phyloP scores from a whole-genome alignment of 2,329 filamentous ascomycete species.

The Alternaria gansuensis region DNA sequence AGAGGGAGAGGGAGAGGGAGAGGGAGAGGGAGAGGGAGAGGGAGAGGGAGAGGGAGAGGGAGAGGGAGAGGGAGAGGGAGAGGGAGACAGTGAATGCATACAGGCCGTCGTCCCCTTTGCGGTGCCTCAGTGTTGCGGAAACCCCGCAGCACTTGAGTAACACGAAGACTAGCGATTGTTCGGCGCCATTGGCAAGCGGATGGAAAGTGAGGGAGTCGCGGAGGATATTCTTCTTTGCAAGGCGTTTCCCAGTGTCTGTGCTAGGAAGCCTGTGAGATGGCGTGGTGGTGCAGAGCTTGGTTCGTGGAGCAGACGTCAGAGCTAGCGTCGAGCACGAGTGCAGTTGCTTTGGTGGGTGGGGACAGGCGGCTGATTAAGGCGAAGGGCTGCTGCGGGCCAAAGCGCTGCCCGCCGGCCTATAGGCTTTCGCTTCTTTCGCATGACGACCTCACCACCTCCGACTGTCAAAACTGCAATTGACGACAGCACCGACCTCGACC shows the following conservation, averaged over 20 bases:
- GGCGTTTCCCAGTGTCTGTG: conserved; percentile 9
- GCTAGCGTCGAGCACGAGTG: conserved; percentile 23
- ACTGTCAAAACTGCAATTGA: conserved; percentile 40
- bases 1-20: too few relatives aligned
- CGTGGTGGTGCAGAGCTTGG: conserved; percentile 20
- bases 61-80: too few relatives aligned
- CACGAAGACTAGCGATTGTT: conserved; percentile 54
- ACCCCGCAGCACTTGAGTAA: conserved; percentile 56
- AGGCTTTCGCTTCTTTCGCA: conserved; percentile 32
- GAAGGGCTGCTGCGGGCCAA: conserved; percentile 19
- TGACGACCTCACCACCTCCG: conserved; percentile 30
- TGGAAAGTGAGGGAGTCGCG: conserved; percentile 8
- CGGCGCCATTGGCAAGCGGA: conserved; percentile 53
- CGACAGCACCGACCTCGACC: conserved; percentile 37
- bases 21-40: too few relatives aligned
- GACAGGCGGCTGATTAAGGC: conserved; percentile 23
- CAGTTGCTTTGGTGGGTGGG: conserved; percentile 24
- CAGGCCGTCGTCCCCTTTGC: conserved; percentile 52
- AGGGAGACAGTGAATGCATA: conserved; percentile 30
- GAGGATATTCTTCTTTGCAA: not conserved
- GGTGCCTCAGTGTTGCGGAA: conserved; percentile 54
- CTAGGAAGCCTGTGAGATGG: conserved; percentile 9
- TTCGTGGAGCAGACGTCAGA: conserved; percentile 27
- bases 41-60: too few relatives aligned
- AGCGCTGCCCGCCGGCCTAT: conserved; percentile 33